Conservation (phyloP, 139 green algal species). For the Coelastrella sp. region DNA sequence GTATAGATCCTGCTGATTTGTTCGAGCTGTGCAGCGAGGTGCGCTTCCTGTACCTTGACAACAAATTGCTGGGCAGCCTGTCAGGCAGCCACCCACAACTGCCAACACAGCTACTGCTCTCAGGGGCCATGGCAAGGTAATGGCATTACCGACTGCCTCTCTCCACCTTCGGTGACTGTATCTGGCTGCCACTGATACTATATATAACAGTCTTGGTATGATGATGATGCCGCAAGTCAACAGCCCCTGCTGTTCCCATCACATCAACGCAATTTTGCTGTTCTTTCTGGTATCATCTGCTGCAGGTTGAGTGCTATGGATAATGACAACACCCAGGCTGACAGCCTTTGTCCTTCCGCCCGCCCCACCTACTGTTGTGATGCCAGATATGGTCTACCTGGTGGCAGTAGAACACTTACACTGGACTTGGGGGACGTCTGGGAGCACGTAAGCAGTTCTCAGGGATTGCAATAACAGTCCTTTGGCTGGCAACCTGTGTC, state of each 20-base stretch:
- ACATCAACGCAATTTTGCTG: not conserved
- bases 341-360: slow-evolving; percentile 11
- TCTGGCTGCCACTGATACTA: no score
- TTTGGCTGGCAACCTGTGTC: no score
- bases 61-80: slow-evolving; percentile 19
- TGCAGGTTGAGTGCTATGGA: slow-evolving; percentile 15
- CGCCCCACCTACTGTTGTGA: slow-evolving; percentile 51
- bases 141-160: no score
- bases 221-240: not conserved
- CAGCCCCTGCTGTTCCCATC: not conserved
- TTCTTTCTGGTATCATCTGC: not conserved
- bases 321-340: not conserved
- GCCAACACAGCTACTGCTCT: slow-evolving; percentile 30
- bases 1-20: slow-evolving; percentile 18
- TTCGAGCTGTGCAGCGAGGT: slow-evolving; percentile 44
- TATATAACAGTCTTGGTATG: not conserved
- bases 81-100: not conserved
- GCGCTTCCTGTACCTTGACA: slow-evolving; percentile 55
- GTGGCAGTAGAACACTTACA: slow-evolving; percentile 44
- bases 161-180: no score
- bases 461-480: no score
- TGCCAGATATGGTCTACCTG: slow-evolving; percentile 41
- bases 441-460: slow-evolving; percentile 1
- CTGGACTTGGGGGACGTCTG: slow-evolving; percentile 46
- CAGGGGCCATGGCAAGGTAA: not conserved